Conservation (phyloP, 2,329 filamentous ascomycete genomes). For the Fusarium algeriense region DNA sequence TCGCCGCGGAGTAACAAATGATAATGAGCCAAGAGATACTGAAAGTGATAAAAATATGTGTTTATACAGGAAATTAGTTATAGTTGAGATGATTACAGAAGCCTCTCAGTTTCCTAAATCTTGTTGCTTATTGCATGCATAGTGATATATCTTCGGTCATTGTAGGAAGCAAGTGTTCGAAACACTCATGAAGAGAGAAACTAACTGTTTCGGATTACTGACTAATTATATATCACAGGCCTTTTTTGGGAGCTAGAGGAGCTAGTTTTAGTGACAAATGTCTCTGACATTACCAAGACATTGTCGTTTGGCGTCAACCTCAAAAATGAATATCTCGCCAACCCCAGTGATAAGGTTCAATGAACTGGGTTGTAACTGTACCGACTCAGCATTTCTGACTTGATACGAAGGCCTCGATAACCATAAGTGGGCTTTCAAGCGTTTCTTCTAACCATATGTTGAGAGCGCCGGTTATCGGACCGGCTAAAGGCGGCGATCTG, state of each 20-base stretch:
- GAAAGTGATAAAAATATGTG: not conserved
- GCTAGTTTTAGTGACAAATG: not conserved
- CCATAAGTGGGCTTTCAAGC: not conserved
- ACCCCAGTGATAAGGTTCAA: not conserved
- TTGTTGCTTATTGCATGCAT: not conserved
- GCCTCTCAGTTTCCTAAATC: not conserved
- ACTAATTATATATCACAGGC: too few species aligned
- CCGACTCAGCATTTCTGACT: not conserved
- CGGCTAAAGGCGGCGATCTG: not conserved
- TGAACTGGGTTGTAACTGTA: not conserved
- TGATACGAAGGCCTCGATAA: not conserved
- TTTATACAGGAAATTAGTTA: not conserved
- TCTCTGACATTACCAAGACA: not conserved
- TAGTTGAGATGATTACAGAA: not conserved
- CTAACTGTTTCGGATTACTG: too few species aligned
- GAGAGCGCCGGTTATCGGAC: conserved; percentile 17
- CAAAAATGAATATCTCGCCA: not conserved
- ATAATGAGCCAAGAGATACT: not conserved
- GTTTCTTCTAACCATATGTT: not conserved
- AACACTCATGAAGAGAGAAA: not conserved
- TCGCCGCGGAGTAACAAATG: conserved; percentile 13
- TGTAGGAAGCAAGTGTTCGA: not conserved
- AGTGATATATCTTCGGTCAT: too few species aligned
- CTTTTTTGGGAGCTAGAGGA: too few species aligned
- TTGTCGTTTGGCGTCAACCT: not conserved